These are phyloP conservation scores for Candida broadrunensis DNA, from an alignment of 805 yeast species.

Conservation along the genomic window DNA sequence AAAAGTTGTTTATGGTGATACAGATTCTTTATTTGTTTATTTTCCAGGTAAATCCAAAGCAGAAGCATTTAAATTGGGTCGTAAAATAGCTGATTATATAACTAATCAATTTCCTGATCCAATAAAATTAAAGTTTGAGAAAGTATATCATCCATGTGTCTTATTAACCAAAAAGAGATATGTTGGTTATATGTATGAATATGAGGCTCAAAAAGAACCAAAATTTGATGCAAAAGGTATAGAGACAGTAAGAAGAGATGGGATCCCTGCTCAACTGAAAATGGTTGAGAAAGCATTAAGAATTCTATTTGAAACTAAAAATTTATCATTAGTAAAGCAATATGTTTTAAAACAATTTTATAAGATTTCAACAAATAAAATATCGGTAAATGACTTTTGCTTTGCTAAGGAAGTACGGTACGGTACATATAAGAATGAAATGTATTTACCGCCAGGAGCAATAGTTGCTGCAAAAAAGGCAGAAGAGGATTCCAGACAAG, in stretches of 20 bases:
- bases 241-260: slow-evolving; percentile 92
- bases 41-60: slow-evolving; percentile 75
- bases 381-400: slow-evolving; percentile 78
- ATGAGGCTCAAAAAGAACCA: slow-evolving; percentile 51
- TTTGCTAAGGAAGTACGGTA: slow-evolving; percentile 87
- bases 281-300: slow-evolving; percentile 70
- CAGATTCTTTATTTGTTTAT: slow-evolving; percentile 89
- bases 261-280: slow-evolving; percentile 87
- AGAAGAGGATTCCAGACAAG: slow-evolving; percentile 64
- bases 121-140: slow-evolving; percentile 80
- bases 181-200: slow-evolving; percentile 80
- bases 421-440: slow-evolving; percentile 75
- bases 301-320: slow-evolving; percentile 66
- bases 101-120: slow-evolving; percentile 77
- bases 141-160: slow-evolving; percentile 85
- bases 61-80: slow-evolving; percentile 78
- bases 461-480: slow-evolving; percentile 64
- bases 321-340: slow-evolving; percentile 65
- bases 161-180: slow-evolving; percentile 81
- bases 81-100: slow-evolving; percentile 61
- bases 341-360: slow-evolving; percentile 66
- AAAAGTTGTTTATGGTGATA: slow-evolving; percentile 93
- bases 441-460: slow-evolving; percentile 89
- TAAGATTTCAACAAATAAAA: slow-evolving; percentile 59
- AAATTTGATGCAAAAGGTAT: slow-evolving; percentile 94